Evolutionary conservation across 2,329 filamentous ascomycete genomes (phyloP), one percentile per base, ranked within the genome.

Genomic region (Colletotrichum neosansevieriae): DNA sequence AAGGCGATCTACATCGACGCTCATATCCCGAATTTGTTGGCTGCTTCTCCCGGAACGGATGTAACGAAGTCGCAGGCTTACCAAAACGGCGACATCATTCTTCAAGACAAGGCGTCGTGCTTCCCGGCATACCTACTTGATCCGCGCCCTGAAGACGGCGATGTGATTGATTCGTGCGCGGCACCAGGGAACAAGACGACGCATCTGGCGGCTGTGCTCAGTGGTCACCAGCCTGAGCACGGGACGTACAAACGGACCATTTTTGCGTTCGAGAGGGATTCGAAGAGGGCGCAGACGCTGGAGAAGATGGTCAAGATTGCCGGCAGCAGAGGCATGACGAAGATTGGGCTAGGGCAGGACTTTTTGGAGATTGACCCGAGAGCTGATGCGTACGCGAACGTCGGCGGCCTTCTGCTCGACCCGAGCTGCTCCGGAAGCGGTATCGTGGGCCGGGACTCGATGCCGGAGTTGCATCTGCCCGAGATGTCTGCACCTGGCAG

Each of bases 181-280:
- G 96, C 96, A 0, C 96, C 96, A 1, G 96, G 96, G 6, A 99
- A 99, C 79, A 99, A 99, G 81, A 98, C 96, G 1, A 98, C 95
- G 7, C 96, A 98, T 78, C 81, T 97, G 53, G 94, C 94, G 0
- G 92, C 94, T 2, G 88, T 98, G 4, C 75, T 96, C 56, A 82
- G 77, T 59, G 81, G 79, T 56, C 80, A 80, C 59, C 76, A 76
- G 3, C 78, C 79, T 0, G 81, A 79, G 45, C 77, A 76, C 68
- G 76, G 75, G 19, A 77, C 73, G 34, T 71, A 67, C 17, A 75
- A 72, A 70, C 80, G 82, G 56, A 84, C 77, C 21, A 90, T 99
- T 24, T 89, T 90, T 72, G 94, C 94, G 0, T 96, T 94, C 74
- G 94, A 97, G 76, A 92, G 92, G 74, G 92, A 97, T 75, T 80